These are phyloP conservation scores for Boletus coffeatus DNA, from an alignment of 1,284 basidiomycete genomes.

Conservation along the genomic window DNA sequence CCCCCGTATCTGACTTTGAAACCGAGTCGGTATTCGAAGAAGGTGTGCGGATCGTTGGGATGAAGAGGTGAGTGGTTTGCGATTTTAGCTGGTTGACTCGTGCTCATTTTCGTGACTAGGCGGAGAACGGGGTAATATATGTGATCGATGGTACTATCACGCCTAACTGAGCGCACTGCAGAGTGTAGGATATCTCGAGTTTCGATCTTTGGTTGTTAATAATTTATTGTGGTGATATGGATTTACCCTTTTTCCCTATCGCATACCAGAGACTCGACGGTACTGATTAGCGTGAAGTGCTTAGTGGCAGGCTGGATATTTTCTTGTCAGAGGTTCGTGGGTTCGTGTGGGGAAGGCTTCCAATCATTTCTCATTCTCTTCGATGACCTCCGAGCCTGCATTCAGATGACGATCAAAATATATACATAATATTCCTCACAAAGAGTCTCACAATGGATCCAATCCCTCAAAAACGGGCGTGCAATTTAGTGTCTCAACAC, in stretches of 20 bases:
- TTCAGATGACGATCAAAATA: too few species aligned
- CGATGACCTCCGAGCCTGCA: too few species aligned
- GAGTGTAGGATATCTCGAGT: neutral
- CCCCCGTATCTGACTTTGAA: constrained; percentile 47
- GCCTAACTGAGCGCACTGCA: constrained; percentile 1
- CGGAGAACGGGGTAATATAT: constrained; percentile 63
- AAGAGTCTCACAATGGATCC: too few species aligned
- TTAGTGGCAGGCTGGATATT: neutral
- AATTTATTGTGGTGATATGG: neutral
- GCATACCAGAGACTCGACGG: neutral
- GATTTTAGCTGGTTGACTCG: neutral
- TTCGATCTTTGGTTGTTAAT: neutral
- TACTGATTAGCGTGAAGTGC: neutral
- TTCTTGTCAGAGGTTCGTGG: neutral
- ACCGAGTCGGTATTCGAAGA: constrained; percentile 53
- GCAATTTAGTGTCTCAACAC: too few species aligned
- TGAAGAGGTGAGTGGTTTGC: constrained; percentile 26
- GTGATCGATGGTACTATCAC: constrained; percentile 60
- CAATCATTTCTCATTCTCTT: too few species aligned
- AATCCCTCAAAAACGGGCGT: too few species aligned
- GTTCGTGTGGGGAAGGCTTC: neutral
- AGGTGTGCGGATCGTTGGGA: constrained; percentile 45
- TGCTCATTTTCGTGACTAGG: constrained; percentile 36
- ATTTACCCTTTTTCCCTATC: neutral
- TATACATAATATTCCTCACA: too few species aligned